Base-by-base conservation (phyloP, 2,329 filamentous ascomycete species). In the Fusarium goolgardi region DNA sequence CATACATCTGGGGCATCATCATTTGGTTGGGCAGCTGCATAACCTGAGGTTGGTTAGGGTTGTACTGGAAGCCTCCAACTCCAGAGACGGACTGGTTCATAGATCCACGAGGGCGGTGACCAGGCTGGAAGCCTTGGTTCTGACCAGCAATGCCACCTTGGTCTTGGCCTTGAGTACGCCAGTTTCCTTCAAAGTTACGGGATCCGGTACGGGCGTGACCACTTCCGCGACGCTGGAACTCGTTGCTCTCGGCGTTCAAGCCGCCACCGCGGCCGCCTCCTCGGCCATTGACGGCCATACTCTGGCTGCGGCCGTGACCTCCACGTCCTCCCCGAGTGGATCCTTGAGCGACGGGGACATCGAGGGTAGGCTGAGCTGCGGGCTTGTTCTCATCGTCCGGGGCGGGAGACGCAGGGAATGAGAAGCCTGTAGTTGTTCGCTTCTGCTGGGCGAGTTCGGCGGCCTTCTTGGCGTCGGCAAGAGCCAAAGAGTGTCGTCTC, bases 381-480 rank as follows among this genome's bases (percentile, higher is more conserved):
- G 72, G 65, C 62, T 76, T 81, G 59, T 77, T 80, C 65, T 85
- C 84, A 10, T 86, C 83, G 45, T 83, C 85, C 29, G 86, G 80
- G 67, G 88, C 85, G 37, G 86, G 87, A 54, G 86, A 84, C 67
- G 90, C 85, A 18, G 96, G 95, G 78, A 99, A 99, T 78, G 97
- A 94, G 81, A 98, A 99, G 59, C 90, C 94, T 67, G 92, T 94
- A 65, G 94, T 94, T 56, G 95, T 97, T 79, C 94, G 88, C 83
- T 97, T 97, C 84, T 97, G 95, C 81, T 99, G 96, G 49, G 96
- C 96, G 68, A 97, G 82, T 79, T 99, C 96, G 59, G 96, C 96
- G 47, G 96, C 96, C 83, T 97, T 98, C 82, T 97, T 98, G 50
- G 96, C 96, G 80, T 99, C 96, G 37, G 94, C 93, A 69, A 99